Evolutionary conservation across 1,284 basidiomycete species (phyloP).

Genomic region (Xerocomus nothofagi): DNA sequence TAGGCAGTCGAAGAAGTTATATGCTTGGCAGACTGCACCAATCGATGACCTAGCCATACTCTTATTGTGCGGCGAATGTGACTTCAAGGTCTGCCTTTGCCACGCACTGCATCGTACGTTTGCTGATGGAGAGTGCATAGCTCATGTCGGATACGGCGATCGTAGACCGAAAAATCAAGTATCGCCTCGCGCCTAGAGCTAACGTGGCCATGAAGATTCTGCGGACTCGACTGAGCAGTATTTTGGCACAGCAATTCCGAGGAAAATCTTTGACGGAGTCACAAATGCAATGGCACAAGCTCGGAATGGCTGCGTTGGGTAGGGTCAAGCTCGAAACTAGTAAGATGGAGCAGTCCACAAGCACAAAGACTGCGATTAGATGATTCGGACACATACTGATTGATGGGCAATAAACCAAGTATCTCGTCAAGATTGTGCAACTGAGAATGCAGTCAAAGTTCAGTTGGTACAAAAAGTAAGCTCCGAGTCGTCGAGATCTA

Average conservation of each 20-base stretch:
- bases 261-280: conserved; percentile 59
- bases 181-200: conserved; percentile 68
- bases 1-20: conserved; percentile 91
- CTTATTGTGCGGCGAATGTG: conserved; percentile 88
- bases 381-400: conserved; percentile 8
- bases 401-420: neutral
- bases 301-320: conserved; percentile 63
- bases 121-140: conserved; percentile 40
- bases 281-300: conserved; percentile 70
- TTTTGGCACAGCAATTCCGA: conserved; percentile 68
- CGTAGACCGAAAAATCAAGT: conserved; percentile 86
- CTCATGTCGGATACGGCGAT: conserved; percentile 69
- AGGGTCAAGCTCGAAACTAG: conserved; percentile 39
- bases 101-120: neutral
- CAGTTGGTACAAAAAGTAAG: neutral
- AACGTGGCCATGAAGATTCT: conserved; percentile 82
- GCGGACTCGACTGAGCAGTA: conserved; percentile 61
- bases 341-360: conserved; percentile 13
- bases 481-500: neutral
- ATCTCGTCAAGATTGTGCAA: neutral
- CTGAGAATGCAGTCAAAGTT: neutral
- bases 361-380: conserved; percentile 14
- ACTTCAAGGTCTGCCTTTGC: conserved; percentile 70
- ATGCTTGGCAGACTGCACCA: conserved; percentile 96
- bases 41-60: conserved; percentile 84